phyloP scores from a whole-genome alignment of 2,329 filamentous ascomycete genomes.

The Aspergillus glaucus region DNA sequence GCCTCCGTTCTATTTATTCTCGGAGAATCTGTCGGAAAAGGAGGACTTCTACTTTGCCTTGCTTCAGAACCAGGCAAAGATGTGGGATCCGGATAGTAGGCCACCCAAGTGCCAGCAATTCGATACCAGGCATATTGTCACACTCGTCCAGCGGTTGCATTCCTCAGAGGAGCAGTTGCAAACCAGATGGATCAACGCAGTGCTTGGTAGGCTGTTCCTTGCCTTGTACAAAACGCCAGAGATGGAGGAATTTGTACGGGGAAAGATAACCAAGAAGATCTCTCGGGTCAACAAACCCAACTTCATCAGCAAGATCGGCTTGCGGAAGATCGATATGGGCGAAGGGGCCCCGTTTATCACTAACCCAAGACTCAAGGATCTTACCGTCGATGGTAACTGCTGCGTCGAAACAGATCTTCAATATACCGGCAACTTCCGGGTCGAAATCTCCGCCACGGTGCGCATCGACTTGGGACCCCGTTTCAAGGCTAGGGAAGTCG shows the following conservation, averaged over 20 bases:
- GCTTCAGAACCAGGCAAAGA: constrained; percentile 73
- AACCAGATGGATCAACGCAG: constrained; percentile 86
- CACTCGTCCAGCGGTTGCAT: constrained; percentile 82
- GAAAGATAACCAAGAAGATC: constrained; percentile 94
- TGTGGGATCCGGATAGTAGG: constrained; percentile 49
- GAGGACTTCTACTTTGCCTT: constrained; percentile 97
- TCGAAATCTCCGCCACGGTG: constrained; percentile 88
- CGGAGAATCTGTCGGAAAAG: constrained; percentile 90
- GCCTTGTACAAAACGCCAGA: constrained; percentile 79
- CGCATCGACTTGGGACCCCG: constrained; percentile 82
- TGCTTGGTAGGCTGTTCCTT: constrained; percentile 82
- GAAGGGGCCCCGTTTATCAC: constrained; percentile 82
- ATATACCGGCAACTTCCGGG: constrained; percentile 81
- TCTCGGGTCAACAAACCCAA: constrained; percentile 84
- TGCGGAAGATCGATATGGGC: constrained; percentile 78
- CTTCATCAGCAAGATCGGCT: constrained; percentile 77
- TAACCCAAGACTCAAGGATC: constrained; percentile 77
- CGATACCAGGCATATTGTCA: constrained; percentile 79
- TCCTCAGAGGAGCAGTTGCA: constrained; percentile 86
- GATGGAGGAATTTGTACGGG: constrained; percentile 69
- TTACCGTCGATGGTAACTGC: constrained; percentile 87
- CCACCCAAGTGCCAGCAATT: constrained; percentile 69
- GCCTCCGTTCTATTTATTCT: constrained; percentile 89
- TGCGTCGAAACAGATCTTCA: constrained; percentile 78
- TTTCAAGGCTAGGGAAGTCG: constrained; percentile 86